These are phyloP conservation scores for Tinospora cordifolia DNA, from an alignment of 164 flowering plant genomes.

Conservation along the genomic window DNA sequence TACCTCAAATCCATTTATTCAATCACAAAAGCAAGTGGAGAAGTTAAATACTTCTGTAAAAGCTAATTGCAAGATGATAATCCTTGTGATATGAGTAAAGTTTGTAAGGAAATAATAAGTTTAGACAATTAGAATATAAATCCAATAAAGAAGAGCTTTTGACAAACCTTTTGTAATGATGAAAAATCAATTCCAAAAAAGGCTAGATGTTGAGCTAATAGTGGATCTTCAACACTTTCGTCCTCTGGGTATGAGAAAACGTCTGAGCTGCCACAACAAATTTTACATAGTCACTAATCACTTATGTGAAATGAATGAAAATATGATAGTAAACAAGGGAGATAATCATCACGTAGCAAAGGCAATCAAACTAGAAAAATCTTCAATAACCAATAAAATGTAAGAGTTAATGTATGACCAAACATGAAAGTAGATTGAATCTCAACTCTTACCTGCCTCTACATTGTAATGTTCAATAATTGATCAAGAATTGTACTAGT, in stretches of 20 bases:
- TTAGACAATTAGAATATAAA: background rate
- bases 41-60: background rate
- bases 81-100: background rate
- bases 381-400: background rate
- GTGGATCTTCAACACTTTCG: conserved; percentile 84
- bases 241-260: conserved; percentile 98
- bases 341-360: background rate
- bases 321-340: background rate
- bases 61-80: background rate
- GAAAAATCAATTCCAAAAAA: conserved; percentile 96
- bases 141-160: background rate
- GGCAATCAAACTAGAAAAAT: background rate
- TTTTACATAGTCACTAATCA: conserved; percentile 24
- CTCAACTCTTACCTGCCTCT: no score
- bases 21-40: no score
- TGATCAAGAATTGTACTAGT: no score
- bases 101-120: background rate
- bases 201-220: conserved; percentile 81
- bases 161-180: conserved; percentile 75
- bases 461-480: no score
- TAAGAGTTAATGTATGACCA: no score
- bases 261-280: conserved; percentile 88
- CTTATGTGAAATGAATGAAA: background rate
- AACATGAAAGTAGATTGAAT: no score
- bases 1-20: no score